Evolutionary conservation across 129 eudicot genomes (phyloP).

Genomic region (Artemisia tridentata): DNA sequence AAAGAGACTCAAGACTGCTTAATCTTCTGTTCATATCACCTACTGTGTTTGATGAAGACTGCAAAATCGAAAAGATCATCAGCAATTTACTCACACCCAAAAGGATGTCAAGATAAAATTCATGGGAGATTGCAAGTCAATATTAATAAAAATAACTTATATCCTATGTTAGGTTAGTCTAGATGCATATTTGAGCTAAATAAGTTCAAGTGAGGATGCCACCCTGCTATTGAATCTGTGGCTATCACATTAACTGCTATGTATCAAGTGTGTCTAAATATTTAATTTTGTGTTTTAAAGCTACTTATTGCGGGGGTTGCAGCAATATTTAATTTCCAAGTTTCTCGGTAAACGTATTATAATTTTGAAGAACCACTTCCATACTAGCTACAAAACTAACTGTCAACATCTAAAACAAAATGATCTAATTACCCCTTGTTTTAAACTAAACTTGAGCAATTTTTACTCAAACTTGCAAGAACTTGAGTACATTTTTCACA

Average conservation of each 20-base stretch:
- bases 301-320: too few species aligned
- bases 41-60: constrained; percentile 49
- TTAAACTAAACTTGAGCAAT: not conserved
- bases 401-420: not conserved
- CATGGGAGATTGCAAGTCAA: constrained; percentile 5
- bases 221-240: not conserved
- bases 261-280: not conserved
- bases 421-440: not conserved
- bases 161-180: not conserved
- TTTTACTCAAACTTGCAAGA: not conserved
- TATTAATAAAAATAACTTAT: not conserved
- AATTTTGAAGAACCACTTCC: not conserved
- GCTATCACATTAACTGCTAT: not conserved
- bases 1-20: constrained; percentile 78
- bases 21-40: constrained; percentile 49
- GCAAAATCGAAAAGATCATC: constrained; percentile 24
- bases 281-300: too few species aligned
- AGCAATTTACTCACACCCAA: not conserved
- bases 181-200: not conserved
- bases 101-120: not conserved
- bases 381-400: not conserved
- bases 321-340: too few species aligned
- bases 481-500: too few species aligned
- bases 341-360: too few species aligned
- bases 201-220: not conserved